These are phyloP conservation scores for Prunus padus DNA, from an alignment of 306 rosid species.

Conservation along the genomic window DNA sequence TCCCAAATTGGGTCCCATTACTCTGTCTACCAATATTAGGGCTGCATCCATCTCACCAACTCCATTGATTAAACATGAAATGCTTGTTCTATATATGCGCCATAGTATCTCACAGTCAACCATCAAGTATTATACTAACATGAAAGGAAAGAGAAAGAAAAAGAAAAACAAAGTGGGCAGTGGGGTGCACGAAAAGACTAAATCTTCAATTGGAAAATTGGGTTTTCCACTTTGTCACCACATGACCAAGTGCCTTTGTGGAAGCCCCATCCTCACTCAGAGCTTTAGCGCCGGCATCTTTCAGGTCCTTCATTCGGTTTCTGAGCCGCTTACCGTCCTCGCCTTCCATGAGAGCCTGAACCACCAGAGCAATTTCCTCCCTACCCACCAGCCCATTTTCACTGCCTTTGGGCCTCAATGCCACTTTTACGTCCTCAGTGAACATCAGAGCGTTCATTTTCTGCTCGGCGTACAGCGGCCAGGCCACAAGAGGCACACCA, in stretches of 20 bases:
- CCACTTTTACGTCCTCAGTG: conserved; percentile 39
- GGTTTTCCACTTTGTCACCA: conserved; percentile 48
- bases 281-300: conserved; percentile 44
- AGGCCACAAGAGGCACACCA: conserved; percentile 69
- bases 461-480: conserved; percentile 86
- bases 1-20: conserved; percentile 12
- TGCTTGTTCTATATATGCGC: not conserved
- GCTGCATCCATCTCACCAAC: conserved; percentile 11
- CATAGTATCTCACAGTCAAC: conserved; percentile 7
- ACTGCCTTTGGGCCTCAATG: conserved; percentile 31
- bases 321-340: conserved; percentile 72
- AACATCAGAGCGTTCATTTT: conserved; percentile 67
- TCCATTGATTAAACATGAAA: not conserved
- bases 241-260: conserved; percentile 31
- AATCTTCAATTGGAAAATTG: not conserved
- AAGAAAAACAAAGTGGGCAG: not conserved
- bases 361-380: conserved; percentile 48
- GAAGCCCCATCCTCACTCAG: conserved; percentile 51
- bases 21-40: not conserved
- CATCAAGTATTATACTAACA: conserved; percentile 4
- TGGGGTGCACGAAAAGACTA: not conserved
- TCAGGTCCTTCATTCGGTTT: conserved; percentile 49
- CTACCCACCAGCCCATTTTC: conserved; percentile 49
- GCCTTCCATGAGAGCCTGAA: conserved; percentile 61
- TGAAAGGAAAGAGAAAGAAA: not conserved